Base-by-base conservation (phyloP, 139 green algal genomes). In the Medakamo hakoo region DNA sequence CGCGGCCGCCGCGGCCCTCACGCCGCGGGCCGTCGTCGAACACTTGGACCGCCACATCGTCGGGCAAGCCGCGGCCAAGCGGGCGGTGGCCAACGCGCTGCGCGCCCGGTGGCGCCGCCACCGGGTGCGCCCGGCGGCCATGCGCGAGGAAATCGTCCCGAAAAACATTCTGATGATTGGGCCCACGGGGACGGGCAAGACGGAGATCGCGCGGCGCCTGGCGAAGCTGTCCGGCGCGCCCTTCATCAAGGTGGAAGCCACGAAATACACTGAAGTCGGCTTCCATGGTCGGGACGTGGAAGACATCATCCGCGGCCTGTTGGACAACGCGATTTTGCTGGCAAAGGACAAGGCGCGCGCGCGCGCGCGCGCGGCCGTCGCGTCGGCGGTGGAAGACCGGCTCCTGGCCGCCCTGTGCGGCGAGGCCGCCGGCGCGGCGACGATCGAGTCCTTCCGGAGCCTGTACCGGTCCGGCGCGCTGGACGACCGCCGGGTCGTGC, bases 91-190 rank as follows among this genome's bases (percentile, higher is more conserved):
- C 30, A 86, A 97, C 23, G 92, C 92, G 4, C 79, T 97, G 60
- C 74, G 92, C 30, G 94, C 91, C 71, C 78, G 91, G 4, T 98
- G 91, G 91, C 78, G 92, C 9, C 74, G 92, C 28, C 83, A 92
- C 62, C 77, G 76, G 9, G 82, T 96, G 3, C 30, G 60, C 20
- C 73, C 69, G 32, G 70, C 80, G 4, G 64, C 90, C 67, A 73
- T 66, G 64, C 32, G 20, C 60, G 80, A 90, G 21, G 89, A 96
- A 63, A 94, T 98, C 59, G 80, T 88, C 22, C 91, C 91, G 56
- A 98, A 98, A 71, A 98, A 97, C 77, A 91, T 97, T 49, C 84
- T 97, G 30, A 94, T 97, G 80, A 90, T 94, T 52, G 87, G 91
- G 0, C 89, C 87, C 22, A 97, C 87, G 0, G 87, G 91, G 0